Evolutionary conservation across 192 early-diverging fungal species (phyloP).

Genomic region (Mycoemilia scoparia): DNA sequence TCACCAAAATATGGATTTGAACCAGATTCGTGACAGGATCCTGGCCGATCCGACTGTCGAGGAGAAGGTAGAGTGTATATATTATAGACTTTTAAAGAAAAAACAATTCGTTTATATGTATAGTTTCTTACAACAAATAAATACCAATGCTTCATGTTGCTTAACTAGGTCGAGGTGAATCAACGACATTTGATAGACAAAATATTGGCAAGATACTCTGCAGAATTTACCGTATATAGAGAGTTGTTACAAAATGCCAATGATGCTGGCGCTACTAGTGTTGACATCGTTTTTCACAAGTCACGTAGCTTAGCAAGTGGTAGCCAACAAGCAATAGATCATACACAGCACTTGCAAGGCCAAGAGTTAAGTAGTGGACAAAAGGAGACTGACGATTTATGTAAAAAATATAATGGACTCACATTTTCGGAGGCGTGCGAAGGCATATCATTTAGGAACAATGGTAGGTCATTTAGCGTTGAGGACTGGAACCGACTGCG

Average conservation of each 20-base stretch:
- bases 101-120: too few relatives aligned
- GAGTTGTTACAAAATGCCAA: slow-evolving; percentile 62
- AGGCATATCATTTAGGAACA: slow-evolving; percentile 46
- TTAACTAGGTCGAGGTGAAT: slow-evolving; percentile 54
- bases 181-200: slow-evolving; percentile 85
- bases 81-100: background rate
- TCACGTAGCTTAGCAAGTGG: slow-evolving; percentile 3
- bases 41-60: slow-evolving; percentile 29
- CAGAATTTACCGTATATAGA: slow-evolving; percentile 68
- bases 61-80: slow-evolving; percentile 40
- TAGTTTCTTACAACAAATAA: too few relatives aligned
- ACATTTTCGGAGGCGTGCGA: background rate
- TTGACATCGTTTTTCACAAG: slow-evolving; percentile 41
- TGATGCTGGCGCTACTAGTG: slow-evolving; percentile 45
- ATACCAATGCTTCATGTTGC: too few relatives aligned
- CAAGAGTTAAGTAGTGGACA: slow-evolving; percentile 1
- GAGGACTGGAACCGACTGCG: slow-evolving; percentile 69
- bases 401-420: background rate
- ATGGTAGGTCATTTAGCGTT: slow-evolving; percentile 57
- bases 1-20: slow-evolving; percentile 6
- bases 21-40: slow-evolving; percentile 26
- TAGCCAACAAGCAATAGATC: slow-evolving; percentile 5
- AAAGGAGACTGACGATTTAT: background rate
- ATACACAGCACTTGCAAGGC: background rate
- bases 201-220: slow-evolving; percentile 71